Evolutionary conservation across 2,329 filamentous ascomycete species (phyloP).

Genomic region (Cephalotrichum gorgonifer): DNA sequence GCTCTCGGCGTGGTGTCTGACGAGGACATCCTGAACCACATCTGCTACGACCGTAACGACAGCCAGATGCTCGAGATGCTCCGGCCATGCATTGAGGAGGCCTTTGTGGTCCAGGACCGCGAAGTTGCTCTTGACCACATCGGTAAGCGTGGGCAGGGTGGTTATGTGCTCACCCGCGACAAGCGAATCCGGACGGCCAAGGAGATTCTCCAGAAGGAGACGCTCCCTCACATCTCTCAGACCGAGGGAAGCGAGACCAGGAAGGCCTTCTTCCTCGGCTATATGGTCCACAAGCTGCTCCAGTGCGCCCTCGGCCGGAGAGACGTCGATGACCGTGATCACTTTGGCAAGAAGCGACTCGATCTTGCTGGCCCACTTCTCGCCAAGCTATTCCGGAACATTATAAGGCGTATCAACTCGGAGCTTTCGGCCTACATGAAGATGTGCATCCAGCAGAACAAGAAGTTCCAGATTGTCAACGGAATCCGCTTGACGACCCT

Average conservation of each 20-base stretch:
- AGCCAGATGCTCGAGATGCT: constrained; percentile 97
- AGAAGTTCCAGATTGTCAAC: constrained; percentile 81
- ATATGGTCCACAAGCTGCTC: constrained; percentile 94
- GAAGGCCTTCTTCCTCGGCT: constrained; percentile 96
- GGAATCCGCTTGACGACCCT: constrained; percentile 87
- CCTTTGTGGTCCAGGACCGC: constrained; percentile 89
- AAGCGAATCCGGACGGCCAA: constrained; percentile 86
- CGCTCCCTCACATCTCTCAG: constrained; percentile 93
- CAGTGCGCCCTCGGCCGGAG: constrained; percentile 88
- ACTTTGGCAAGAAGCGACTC: constrained; percentile 96
- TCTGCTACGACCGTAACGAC: constrained; percentile 91
- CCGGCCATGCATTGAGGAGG: constrained; percentile 93
- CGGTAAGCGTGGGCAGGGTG: constrained; percentile 70
- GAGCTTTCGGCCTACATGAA: constrained; percentile 88
- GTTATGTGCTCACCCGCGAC: constrained; percentile 60
- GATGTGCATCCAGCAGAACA: constrained; percentile 79
- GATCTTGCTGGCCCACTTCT: constrained; percentile 90
- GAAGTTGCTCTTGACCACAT: constrained; percentile 94
- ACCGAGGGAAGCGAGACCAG: constrained; percentile 87
- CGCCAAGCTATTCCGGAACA: constrained; percentile 88
- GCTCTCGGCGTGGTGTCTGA: constrained; percentile 93
- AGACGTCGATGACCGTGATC: constrained; percentile 94
- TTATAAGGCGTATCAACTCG: constrained; percentile 83
- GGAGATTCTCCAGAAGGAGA: constrained; percentile 94
- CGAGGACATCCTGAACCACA: constrained; percentile 95